These are phyloP conservation scores for Metarhizium guizhouense DNA, from an alignment of 2,329 filamentous ascomycete genomes.

Conservation along the genomic window DNA sequence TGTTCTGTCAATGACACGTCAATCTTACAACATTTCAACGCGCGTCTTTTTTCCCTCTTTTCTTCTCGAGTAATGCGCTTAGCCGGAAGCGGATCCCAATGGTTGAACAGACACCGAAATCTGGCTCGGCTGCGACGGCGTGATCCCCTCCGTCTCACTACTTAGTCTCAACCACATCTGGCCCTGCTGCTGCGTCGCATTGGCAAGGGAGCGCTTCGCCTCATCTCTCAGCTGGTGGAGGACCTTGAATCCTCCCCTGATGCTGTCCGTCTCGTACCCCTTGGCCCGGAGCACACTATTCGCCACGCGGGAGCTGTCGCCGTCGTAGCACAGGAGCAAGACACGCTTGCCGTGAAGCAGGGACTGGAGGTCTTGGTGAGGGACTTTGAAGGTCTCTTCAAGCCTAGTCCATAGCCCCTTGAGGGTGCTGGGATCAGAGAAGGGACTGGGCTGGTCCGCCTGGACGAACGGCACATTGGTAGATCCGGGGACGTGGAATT, in stretches of 20 bases:
- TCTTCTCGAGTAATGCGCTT: neutral
- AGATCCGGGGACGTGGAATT: constrained; percentile 33
- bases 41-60: neutral
- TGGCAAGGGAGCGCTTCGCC: neutral
- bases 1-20: no score
- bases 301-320: constrained; percentile 44
- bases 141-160: neutral
- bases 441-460: constrained; percentile 30
- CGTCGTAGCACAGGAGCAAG: constrained; percentile 43
- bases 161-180: neutral
- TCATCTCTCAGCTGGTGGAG: constrained; percentile 4
- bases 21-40: neutral
- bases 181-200: neutral
- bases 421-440: constrained; percentile 33
- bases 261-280: constrained; percentile 35
- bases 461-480: constrained; percentile 34
- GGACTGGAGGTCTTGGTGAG: constrained; percentile 10
- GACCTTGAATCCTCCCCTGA: constrained; percentile 30
- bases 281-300: constrained; percentile 44
- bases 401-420: constrained; percentile 37
- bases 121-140: neutral
- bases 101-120: neutral
- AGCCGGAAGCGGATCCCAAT: neutral
- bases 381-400: constrained; percentile 30
- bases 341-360: constrained; percentile 24